Base-by-base conservation (phyloP, 768 basidiomycete species). In the Lactarius psammicola region DNA sequence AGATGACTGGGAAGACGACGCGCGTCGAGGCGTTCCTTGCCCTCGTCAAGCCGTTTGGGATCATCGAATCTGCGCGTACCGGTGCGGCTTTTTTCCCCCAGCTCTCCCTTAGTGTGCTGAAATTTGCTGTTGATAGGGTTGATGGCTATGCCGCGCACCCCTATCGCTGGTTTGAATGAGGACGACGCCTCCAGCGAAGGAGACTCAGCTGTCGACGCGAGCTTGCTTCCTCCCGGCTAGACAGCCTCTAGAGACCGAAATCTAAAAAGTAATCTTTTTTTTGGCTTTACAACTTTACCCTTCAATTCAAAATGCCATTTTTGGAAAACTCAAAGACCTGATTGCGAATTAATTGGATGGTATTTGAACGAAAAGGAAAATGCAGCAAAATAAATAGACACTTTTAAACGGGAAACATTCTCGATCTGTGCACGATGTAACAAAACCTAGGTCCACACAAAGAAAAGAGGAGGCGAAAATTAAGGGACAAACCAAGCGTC, bases 131-230 rank as follows among this genome's bases (percentile, higher is more conserved):
- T 38, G 36, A 6, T 68, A 96, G 95, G 95, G 74, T 79, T 92
- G 44, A 99, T 99, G 96, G 95, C 92, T 7, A 97, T 99, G 92
- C 97, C 97, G 4, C 86, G 97, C 67, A 97, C 97, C 6, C 95
- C 96, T 2, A 90, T 98, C 72, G 75, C 84, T 18, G 79, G 81
- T 60, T 76, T 80, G 30, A 72, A 76, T 1, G 86, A 87, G 6
- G 86, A 87, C 7, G 86, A 86, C 17, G 88, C 72, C 6, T 75
- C 33, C 8, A n/a, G 76, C 78, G 30, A 84, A 82, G 28, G 86
- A 82, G 56, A 76, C 28, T 87, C 80, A 54, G 78, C 78, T n/a
- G 83, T 99, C 51, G 97, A 99, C 74, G 89, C 94, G 7, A 94
- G 89, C 71, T 80, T 97, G 49, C 87, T 99, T 4, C 97, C 97